These are phyloP conservation scores for Juncus inflexus DNA, from an alignment of 176 grass and related monocot species.

Conservation along the genomic window DNA sequence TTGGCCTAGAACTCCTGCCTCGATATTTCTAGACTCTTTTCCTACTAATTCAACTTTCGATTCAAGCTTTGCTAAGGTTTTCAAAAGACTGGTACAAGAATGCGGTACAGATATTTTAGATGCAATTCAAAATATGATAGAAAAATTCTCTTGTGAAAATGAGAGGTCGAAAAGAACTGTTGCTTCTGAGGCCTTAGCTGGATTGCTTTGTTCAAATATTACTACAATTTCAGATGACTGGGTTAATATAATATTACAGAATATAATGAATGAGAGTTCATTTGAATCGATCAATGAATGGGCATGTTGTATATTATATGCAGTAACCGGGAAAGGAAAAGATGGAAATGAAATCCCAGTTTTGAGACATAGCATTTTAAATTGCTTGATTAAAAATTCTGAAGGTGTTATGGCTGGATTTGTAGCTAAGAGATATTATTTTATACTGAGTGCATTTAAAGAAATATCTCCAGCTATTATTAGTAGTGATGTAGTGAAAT, in stretches of 20 bases:
- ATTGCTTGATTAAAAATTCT: slow-evolving; percentile 63
- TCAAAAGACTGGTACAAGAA: slow-evolving; percentile 87
- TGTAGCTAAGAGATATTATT: slow-evolving; percentile 92
- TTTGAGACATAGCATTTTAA: slow-evolving; percentile 68
- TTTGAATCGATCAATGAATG: slow-evolving; percentile 89
- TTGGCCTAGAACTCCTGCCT: slow-evolving; percentile 18
- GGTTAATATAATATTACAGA: slow-evolving; percentile 62
- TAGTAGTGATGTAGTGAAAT: slow-evolving; percentile 52
- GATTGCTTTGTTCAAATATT: slow-evolving; percentile 85
- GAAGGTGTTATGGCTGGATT: slow-evolving; percentile 47
- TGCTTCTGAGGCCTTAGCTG: slow-evolving; percentile 92
- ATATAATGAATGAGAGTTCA: slow-evolving; percentile 69
- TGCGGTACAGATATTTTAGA: slow-evolving; percentile 61
- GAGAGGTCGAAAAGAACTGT: slow-evolving; percentile 85
- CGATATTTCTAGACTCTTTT: slow-evolving; percentile 17
- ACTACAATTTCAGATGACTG: slow-evolving; percentile 39
- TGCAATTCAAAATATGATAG: slow-evolving; percentile 54
- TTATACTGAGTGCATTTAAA: slow-evolving; percentile 69
- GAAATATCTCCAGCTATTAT: slow-evolving; percentile 85
- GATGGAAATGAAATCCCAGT: slow-evolving; percentile 60
- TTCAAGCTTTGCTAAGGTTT: slow-evolving; percentile 87
- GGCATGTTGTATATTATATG: slow-evolving; percentile 91
- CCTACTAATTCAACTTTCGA: slow-evolving; percentile 43
- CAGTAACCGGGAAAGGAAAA: slow-evolving; percentile 88
- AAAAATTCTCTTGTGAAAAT: slow-evolving; percentile 72